Percentiles rank a stretch among this genome's conserved stretches.
Evolutionary conservation across 2,329 filamentous ascomycete species (phyloP).

Genomic region (Cladosporium austrohemisphaericum): DNA sequence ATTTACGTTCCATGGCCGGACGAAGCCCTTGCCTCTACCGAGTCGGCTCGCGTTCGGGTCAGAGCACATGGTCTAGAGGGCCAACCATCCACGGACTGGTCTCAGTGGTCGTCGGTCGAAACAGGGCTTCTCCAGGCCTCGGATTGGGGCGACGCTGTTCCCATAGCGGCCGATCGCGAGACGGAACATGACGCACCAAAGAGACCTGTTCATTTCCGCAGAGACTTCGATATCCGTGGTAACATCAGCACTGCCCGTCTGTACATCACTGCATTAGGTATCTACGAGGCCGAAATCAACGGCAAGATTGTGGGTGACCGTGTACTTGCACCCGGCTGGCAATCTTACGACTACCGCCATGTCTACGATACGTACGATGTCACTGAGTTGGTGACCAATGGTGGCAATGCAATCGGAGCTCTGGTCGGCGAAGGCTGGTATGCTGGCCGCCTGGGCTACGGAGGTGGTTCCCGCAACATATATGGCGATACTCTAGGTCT

Average conservation of each 20-base stretch:
- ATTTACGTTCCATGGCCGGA: conserved; percentile 8
- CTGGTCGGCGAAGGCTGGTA: conserved; percentile 52
- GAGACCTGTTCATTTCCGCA: not conserved
- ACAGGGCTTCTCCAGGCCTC: not conserved
- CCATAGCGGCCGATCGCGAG: conserved; percentile 5
- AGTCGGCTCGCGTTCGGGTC: conserved; percentile 3
- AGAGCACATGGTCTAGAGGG: conserved; percentile 3
- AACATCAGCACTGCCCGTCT: conserved; percentile 4
- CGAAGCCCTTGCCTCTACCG: not conserved
- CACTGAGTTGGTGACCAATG: conserved; percentile 35
- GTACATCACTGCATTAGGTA: conserved; percentile 7
- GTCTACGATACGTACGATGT: conserved; percentile 55
- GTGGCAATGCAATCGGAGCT: conserved; percentile 40
- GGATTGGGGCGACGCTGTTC: conserved; percentile 4
- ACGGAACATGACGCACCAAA: conserved; percentile 1
- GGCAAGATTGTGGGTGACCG: conserved; percentile 35
- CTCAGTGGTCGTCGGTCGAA: conserved; percentile 1
- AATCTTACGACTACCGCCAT: conserved; percentile 49
- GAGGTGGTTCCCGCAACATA: conserved; percentile 33
- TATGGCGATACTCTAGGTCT: conserved; percentile 42
- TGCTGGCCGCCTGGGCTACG: conserved; percentile 37
- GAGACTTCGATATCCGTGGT: not conserved
- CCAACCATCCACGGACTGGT: conserved; percentile 8
- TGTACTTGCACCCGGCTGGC: conserved; percentile 50
- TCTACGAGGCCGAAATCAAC: conserved; percentile 38